Evolutionary conservation across 2,329 filamentous ascomycete genomes (phyloP).

Genomic region (Pseudogymnoascus sp.): DNA sequence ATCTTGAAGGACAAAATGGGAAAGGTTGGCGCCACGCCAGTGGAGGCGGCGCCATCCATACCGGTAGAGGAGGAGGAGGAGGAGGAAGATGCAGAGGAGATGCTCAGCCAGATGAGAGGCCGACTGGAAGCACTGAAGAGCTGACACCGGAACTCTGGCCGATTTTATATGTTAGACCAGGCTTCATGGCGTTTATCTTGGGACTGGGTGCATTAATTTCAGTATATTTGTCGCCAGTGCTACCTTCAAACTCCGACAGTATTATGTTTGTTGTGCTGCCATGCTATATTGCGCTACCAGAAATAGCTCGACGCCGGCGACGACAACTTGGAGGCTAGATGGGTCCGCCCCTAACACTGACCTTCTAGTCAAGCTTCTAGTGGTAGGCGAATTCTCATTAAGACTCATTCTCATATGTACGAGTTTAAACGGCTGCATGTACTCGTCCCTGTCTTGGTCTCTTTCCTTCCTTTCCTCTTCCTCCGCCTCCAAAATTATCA

Average conservation of each 20-base stretch:
- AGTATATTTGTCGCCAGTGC: not conserved
- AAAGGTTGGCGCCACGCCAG: conserved; percentile 52
- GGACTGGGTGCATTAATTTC: not conserved
- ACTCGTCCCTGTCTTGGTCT: not conserved
- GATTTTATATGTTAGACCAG: conserved; percentile 6
- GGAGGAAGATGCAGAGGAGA: conserved; percentile 79
- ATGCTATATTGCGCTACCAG: not conserved
- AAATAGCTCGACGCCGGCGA: not conserved
- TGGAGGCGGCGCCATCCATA: conserved; percentile 38
- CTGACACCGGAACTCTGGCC: conserved; percentile 35
- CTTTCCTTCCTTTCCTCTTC: not conserved
- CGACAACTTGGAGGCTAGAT: not conserved
- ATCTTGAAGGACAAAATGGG: conserved; percentile 75
- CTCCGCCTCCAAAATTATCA: not conserved
- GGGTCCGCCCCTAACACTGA: not conserved
- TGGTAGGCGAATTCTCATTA: not conserved
- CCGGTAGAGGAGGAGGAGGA: conserved; percentile 56
- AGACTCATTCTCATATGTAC: not conserved
- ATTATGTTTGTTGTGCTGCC: not conserved
- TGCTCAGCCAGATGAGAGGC: conserved; percentile 90
- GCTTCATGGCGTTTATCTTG: conserved; percentile 2
- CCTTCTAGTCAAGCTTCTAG: not conserved
- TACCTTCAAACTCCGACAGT: not conserved
- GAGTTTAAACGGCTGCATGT: not conserved
- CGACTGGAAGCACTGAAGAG: conserved; percentile 85